phyloP scores from a whole-genome alignment of 768 basidiomycete species.

The Pseudohyphozyma bogoriensis region DNA sequence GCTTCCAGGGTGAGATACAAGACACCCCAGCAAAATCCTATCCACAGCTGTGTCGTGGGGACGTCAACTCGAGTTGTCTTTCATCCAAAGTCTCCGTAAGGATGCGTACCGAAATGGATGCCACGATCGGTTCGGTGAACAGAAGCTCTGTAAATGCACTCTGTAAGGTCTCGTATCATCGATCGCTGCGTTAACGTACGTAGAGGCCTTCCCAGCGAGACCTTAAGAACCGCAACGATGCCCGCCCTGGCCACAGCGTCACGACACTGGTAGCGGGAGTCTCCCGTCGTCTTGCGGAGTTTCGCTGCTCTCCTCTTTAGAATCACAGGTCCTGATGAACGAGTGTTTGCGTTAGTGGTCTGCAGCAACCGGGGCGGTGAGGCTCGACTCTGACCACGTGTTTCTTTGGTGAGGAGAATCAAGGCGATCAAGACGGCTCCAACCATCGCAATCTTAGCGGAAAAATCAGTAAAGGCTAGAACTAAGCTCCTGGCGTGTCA shows the following conservation, averaged over 20 bases:
- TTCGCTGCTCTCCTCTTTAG: slow-evolving; percentile 57
- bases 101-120: slow-evolving; percentile 52
- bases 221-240: slow-evolving; percentile 54
- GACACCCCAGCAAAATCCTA: no score
- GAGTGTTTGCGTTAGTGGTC: no score
- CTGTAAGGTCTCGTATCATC: no score
- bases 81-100: no score
- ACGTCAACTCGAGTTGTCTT: no score
- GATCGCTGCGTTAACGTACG: slow-evolving; percentile 20
- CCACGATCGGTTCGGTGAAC: slow-evolving; percentile 60
- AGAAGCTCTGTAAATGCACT: slow-evolving; percentile 46
- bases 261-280: slow-evolving; percentile 53
- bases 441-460: slow-evolving; percentile 47
- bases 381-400: slow-evolving; percentile 42
- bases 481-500: no score
- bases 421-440: slow-evolving; percentile 48
- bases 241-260: slow-evolving; percentile 55
- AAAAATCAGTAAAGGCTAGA: no score
- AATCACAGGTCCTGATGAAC: slow-evolving; percentile 47
- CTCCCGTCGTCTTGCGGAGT: slow-evolving; percentile 55
- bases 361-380: not conserved
- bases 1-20: slow-evolving; percentile 47
- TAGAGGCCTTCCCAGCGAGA: slow-evolving; percentile 38
- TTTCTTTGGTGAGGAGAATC: slow-evolving; percentile 57
- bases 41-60: no score